These are phyloP conservation scores for Tuber microsphaerosporum DNA, from an alignment of 495 filamentous ascomycete species.

Conservation along the genomic window DNA sequence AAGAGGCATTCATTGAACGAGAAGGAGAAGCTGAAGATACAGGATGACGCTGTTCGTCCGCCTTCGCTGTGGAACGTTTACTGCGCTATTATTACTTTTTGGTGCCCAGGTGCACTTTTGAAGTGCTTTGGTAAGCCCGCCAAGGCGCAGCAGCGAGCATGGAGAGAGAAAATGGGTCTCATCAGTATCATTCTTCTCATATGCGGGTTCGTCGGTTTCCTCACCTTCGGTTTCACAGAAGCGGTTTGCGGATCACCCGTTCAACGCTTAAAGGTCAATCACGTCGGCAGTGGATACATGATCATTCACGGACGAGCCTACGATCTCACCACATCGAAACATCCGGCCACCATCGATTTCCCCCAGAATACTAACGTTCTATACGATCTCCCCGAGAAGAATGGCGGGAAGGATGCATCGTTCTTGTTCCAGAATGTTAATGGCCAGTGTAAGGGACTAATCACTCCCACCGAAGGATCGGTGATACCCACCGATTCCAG, in stretches of 20 bases:
- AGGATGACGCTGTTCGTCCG: slow-evolving; percentile 64
- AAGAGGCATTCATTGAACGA: slow-evolving; percentile 54
- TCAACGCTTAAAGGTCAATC: slow-evolving; percentile 67
- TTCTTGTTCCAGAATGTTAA: slow-evolving; percentile 99
- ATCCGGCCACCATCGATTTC: slow-evolving; percentile 75
- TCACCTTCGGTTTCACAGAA: slow-evolving; percentile 93
- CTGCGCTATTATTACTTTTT: slow-evolving; percentile 87
- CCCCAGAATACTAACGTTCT: slow-evolving; percentile 64
- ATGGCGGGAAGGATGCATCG: slow-evolving; percentile 83
- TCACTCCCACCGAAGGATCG: slow-evolving; percentile 61
- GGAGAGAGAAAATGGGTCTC: slow-evolving; percentile 98
- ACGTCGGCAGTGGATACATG: slow-evolving; percentile 76
- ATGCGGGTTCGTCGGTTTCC: slow-evolving; percentile 82
- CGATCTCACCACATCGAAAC: slow-evolving; percentile 63
- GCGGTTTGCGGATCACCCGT: slow-evolving; percentile 69
- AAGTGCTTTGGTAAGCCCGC: slow-evolving; percentile 79
- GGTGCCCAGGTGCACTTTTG: slow-evolving; percentile 80
- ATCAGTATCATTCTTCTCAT: slow-evolving; percentile 87
- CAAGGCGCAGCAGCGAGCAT: slow-evolving; percentile 83
- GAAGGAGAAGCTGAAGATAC: slow-evolving; percentile 47
- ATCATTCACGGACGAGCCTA: slow-evolving; percentile 92
- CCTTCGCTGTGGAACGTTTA: slow-evolving; percentile 93
- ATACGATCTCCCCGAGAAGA: slow-evolving; percentile 70
- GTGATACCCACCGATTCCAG: slow-evolving; percentile 68
- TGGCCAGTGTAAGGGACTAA: slow-evolving; percentile 87